These are phyloP conservation scores for Iris macrosiphon DNA, from an alignment of 106 monocot species.

Conservation along the genomic window DNA sequence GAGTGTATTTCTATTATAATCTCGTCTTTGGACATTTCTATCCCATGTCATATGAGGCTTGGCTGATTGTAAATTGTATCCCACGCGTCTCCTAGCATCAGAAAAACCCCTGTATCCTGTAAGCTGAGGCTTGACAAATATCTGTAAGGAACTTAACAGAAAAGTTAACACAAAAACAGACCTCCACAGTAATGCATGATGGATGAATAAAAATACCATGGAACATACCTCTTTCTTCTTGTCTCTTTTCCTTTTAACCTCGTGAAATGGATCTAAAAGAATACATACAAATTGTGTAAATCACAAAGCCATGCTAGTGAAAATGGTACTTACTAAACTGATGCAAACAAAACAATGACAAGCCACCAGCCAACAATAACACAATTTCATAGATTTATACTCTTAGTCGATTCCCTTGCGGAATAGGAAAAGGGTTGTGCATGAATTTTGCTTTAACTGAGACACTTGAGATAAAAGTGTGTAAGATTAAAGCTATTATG, in stretches of 20 bases:
- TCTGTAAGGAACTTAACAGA: conserved; percentile 3
- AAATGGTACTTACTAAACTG: neutral
- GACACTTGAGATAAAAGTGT: too few relatives aligned
- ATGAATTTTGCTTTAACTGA: too few relatives aligned
- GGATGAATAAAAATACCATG: neutral
- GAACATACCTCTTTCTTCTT: conserved; percentile 81
- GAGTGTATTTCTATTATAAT: conserved; percentile 14
- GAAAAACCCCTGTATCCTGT: conserved; percentile 18
- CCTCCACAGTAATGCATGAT: neutral
- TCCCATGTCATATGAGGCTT: conserved; percentile 29
- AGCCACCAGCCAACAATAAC: too few relatives aligned
- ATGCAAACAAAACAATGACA: neutral
- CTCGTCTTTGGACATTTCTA: conserved; percentile 29
- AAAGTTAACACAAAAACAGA: neutral
- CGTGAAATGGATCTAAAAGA: conserved; percentile 83
- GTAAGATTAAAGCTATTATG: too few relatives aligned
- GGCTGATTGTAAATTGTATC: conserved; percentile 15
- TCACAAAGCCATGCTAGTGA: neutral
- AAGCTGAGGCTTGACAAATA: conserved; percentile 31
- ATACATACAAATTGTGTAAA: conserved; percentile 2
- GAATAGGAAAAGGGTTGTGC: too few relatives aligned
- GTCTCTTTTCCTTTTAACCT: conserved; percentile 82
- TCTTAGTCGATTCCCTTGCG: too few relatives aligned
- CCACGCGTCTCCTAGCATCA: conserved; percentile 20
- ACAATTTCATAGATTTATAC: too few relatives aligned